Evolutionary conservation across 306 rosid species (phyloP).

Genomic region (Cicer arietinum): DNA sequence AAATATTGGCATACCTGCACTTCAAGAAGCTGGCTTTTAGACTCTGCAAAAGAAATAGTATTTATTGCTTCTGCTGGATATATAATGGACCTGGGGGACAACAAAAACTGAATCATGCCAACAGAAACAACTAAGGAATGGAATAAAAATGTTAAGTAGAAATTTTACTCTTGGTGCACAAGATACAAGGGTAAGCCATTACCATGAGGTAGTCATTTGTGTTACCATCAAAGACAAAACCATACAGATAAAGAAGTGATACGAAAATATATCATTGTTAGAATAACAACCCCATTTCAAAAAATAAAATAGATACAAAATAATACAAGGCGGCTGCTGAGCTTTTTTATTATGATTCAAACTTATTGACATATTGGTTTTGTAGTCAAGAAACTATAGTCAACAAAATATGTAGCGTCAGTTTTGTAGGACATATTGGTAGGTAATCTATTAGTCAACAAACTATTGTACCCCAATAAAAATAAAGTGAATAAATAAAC

Average conservation of each 20-base stretch:
- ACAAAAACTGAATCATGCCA: slow-evolving; percentile 14
- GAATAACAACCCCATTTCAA: too few relatives aligned
- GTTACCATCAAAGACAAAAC: slow-evolving; percentile 79
- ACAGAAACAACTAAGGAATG: slow-evolving; percentile 11
- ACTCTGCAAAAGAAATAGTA: slow-evolving; percentile 61
- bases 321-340: too few relatives aligned
- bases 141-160: slow-evolving; percentile 29
- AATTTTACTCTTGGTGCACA: slow-evolving; percentile 16
- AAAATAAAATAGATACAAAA: too few relatives aligned
- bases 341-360: too few relatives aligned
- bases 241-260: slow-evolving; percentile 81
- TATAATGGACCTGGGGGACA: slow-evolving; percentile 72
- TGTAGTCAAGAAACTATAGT: too few relatives aligned
- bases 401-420: too few relatives aligned
- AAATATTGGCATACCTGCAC: slow-evolving; percentile 66
- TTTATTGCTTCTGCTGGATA: slow-evolving; percentile 78
- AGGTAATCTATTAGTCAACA: too few relatives aligned
- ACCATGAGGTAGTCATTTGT: slow-evolving; percentile 98
- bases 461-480: slow-evolving; percentile 4
- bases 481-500: slow-evolving; percentile 32
- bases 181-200: slow-evolving; percentile 46
- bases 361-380: too few relatives aligned
- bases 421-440: too few relatives aligned
- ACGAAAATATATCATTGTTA: too few relatives aligned
- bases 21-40: slow-evolving; percentile 86